Evolutionary conservation across 2,329 filamentous ascomycete genomes (phyloP).

Genomic region (Xylaria sp.): DNA sequence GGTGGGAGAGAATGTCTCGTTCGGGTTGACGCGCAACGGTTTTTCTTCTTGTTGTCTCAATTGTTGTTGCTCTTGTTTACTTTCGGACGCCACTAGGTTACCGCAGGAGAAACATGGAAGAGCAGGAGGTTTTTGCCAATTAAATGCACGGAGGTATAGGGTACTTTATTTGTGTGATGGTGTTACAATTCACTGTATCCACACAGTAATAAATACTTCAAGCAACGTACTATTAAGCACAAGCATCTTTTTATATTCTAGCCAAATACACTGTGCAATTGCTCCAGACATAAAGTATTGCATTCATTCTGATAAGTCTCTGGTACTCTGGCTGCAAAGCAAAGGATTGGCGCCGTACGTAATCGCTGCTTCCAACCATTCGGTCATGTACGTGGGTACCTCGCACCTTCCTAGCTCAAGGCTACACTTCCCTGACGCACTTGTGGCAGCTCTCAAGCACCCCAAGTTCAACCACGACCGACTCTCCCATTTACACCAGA

Average conservation of each 20-base stretch:
- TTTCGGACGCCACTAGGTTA: conserved; percentile 10
- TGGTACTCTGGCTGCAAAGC: no score
- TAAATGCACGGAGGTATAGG: background rate
- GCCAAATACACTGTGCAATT: background rate
- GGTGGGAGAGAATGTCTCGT: background rate
- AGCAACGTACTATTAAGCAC: background rate
- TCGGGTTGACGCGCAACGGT: conserved; percentile 2
- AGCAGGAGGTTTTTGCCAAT: background rate
- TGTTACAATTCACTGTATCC: no score
- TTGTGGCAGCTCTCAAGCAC: conserved; percentile 18
- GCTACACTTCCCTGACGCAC: conserved; percentile 29
- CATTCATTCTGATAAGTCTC: background rate
- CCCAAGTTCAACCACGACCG: conserved; percentile 9
- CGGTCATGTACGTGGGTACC: background rate
- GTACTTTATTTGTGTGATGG: background rate
- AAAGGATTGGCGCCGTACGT: background rate
- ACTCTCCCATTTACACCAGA: conserved; percentile 1
- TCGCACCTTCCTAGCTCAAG: conserved; percentile 19
- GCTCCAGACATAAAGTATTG: background rate
- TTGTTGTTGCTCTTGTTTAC: conserved; percentile 19
- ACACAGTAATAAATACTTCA: no score
- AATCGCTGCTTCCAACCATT: background rate
- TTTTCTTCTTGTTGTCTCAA: conserved; percentile 12
- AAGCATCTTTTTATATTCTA: background rate
- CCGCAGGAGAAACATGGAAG: background rate